phyloP scores from a whole-genome alignment of 306 rosid species.

The Herpetospermum pedunculosum region DNA sequence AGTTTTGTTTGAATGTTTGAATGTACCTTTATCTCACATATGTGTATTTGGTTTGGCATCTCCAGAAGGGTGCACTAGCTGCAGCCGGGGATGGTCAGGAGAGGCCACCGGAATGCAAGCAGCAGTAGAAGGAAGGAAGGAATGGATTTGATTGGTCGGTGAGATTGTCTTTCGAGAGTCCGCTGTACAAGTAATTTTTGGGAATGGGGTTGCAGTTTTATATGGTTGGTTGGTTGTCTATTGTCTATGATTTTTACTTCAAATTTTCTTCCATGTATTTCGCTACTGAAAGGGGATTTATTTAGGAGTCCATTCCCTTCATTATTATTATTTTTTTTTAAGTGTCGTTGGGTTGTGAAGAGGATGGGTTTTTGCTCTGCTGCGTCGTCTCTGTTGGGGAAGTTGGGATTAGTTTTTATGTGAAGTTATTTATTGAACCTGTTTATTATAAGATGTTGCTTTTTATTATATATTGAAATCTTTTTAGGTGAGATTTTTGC shows the following conservation, averaged over 20 bases:
- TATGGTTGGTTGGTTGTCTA: background rate
- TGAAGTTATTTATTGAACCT: background rate
- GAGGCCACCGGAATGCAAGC: conserved; percentile 94
- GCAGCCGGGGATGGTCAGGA: conserved; percentile 40
- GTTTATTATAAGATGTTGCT: background rate
- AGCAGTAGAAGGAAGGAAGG: no score
- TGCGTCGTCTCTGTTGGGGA: background rate
- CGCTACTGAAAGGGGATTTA: background rate
- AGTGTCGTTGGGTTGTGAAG: background rate
- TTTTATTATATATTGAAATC: background rate
- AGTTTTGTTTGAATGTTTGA: no score
- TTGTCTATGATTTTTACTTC: background rate
- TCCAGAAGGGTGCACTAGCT: conserved; percentile 55
- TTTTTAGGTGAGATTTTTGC: no score
- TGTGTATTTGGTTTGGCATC: background rate
- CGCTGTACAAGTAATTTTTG: conserved; percentile 10
- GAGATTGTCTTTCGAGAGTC: background rate
- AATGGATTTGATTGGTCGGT: conserved; percentile 10
- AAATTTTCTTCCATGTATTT: background rate
- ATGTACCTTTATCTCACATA: background rate
- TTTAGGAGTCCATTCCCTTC: background rate
- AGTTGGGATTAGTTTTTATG: conserved; percentile 3
- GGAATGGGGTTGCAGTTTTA: background rate
- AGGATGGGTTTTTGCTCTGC: background rate
- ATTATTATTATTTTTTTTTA: background rate